Base-by-base conservation (phyloP, 768 basidiomycete genomes). In the Pilatotrama ljubarskyi region DNA sequence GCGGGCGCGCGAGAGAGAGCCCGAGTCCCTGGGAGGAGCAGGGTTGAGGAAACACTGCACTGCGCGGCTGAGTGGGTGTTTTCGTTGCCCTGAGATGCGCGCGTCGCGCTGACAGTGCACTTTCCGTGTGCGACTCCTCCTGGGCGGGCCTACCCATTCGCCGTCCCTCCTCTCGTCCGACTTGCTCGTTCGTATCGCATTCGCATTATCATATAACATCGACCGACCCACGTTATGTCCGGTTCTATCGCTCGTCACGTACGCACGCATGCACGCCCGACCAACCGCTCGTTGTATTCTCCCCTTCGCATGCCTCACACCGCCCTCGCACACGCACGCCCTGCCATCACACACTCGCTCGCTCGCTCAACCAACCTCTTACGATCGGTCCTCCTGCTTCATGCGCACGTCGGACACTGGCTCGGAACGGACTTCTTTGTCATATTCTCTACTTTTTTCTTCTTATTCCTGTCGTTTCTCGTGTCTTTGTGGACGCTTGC, bases 381-480 rank as follows among this genome's bases (percentile, higher is more conserved):
- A 51, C 58, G 50, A 51, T 51, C 58, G 36, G 43, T 52, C 42
- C 53, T 54, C 51, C 41, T 46, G 58, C 58, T 40, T 46, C 58
- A 58, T 32, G 50, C 58, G 50, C 58, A 52, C 51, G 51, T 59
- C 58, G 58, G 50, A 59, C 58, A 32, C 42, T 56, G 59, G 54
- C 54, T 44, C n/a, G 53, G 59, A 60, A 61, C 53, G 59, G 53
- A 61, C 59, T 55, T 32, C 24, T 14, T 36, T 41, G n/a, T 40
- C 18, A 8, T 42, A 14, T 46, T 36, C 53, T 32, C 18, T n/a
- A n/a, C 20, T 3, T 51, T 2, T 25, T 18, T 54, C 17, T 22
- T 32, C 13, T 25, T 48, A 10, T 25, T 50, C 15, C 40, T 47
- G 44, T 47, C 51, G 20, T 46, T 52, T 40, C 51, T 52, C 42